Percentiles rank a stretch among this genome's conserved stretches.
phyloP scores from a whole-genome alignment of 805 yeast genomes.

The Naumovozyma dairenensis region DNA sequence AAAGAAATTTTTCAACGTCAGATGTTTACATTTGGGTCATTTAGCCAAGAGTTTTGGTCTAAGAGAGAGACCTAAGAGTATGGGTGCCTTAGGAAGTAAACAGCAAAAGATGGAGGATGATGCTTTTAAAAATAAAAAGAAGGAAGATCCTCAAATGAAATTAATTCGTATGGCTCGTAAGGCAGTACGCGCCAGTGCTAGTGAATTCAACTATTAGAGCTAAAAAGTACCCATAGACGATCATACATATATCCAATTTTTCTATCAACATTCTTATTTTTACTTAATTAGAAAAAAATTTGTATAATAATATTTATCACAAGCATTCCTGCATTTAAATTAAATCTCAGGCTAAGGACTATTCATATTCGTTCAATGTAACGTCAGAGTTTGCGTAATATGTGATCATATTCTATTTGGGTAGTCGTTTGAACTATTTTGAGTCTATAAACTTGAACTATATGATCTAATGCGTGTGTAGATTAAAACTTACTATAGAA shows the following conservation, averaged over 20 bases:
- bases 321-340: too few relatives aligned
- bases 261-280: neutral
- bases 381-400: too few relatives aligned
- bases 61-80: constrained; percentile 84
- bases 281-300: neutral
- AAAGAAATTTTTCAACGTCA: constrained; percentile 70
- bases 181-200: constrained; percentile 52
- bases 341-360: too few relatives aligned
- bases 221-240: too few relatives aligned
- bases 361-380: too few relatives aligned
- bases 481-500: constrained; percentile 11
- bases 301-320: too few relatives aligned
- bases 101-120: constrained; percentile 21
- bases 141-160: constrained; percentile 60
- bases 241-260: neutral
- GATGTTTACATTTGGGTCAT: constrained; percentile 84
- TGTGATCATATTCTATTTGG: too few relatives aligned
- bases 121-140: constrained; percentile 35
- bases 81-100: constrained; percentile 37
- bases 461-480: too few relatives aligned
- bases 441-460: too few relatives aligned
- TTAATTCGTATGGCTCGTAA: constrained; percentile 67
- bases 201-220: constrained; percentile 66
- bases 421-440: too few relatives aligned
- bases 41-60: constrained; percentile 90